Evolutionary conservation across 306 rosid species (phyloP).

Genomic region (Corylus heterophylla): DNA sequence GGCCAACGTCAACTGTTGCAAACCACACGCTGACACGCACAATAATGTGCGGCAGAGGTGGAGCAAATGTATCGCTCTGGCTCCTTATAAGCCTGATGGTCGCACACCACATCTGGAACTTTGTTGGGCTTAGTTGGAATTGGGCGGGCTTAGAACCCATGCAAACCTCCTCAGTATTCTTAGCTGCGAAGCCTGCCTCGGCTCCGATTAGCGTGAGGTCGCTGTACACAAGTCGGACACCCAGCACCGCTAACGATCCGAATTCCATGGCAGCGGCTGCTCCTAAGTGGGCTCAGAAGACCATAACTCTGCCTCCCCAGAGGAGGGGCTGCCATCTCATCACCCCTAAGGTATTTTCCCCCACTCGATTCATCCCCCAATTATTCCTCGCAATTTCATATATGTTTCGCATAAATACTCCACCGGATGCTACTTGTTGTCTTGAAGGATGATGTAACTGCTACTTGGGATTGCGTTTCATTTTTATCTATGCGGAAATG

Average conservation of each 20-base stretch:
- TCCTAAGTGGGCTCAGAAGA: constrained; percentile 95
- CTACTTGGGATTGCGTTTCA: background rate
- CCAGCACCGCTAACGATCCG: constrained; percentile 26
- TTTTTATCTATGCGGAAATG: too few relatives aligned
- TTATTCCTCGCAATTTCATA: background rate
- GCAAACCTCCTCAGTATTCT: constrained; percentile 33
- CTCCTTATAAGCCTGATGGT: background rate
- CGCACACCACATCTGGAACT: background rate
- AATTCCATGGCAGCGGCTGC: constrained; percentile 47
- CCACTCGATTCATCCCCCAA: background rate
- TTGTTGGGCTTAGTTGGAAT: constrained; percentile 4
- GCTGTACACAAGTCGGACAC: constrained; percentile 13
- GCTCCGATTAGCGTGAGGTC: constrained; percentile 29
- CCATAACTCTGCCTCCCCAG: constrained; percentile 66
- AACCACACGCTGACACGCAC: too few relatives aligned
- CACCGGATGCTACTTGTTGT: background rate
- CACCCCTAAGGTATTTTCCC: constrained; percentile 60
- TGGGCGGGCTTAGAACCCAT: constrained; percentile 11
- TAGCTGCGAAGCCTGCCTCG: constrained; percentile 27
- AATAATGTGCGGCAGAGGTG: background rate
- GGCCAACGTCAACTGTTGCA: too few relatives aligned
- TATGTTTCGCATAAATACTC: background rate
- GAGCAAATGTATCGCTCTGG: background rate
- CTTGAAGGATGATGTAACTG: background rate
- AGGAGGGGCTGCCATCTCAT: constrained; percentile 89